Percentiles rank a stretch among this genome's conserved stretches.
These are phyloP conservation scores for Apiotrichum porosum DNA, from an alignment of 1,284 basidiomycete species.

Conservation along the genomic window DNA sequence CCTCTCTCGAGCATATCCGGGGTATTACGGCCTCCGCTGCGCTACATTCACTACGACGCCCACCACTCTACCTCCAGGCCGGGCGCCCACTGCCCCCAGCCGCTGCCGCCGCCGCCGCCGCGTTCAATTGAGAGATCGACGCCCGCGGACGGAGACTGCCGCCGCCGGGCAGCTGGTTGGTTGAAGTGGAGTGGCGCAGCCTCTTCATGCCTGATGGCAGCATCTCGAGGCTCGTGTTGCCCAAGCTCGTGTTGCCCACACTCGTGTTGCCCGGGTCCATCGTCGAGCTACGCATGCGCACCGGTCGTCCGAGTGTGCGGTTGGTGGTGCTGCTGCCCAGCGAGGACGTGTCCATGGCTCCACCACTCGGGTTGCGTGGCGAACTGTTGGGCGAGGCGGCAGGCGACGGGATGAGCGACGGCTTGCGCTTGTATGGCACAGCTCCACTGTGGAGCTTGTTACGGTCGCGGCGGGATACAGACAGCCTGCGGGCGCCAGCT, in stretches of 20 bases:
- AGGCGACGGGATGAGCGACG: slow-evolving; percentile 10
- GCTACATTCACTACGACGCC: neutral
- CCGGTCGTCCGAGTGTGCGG: neutral
- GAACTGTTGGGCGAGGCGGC: slow-evolving; percentile 4
- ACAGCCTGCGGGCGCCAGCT: slow-evolving; percentile 1
- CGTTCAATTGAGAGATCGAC: slow-evolving; percentile 2
- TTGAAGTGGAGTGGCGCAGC: slow-evolving; percentile 2
- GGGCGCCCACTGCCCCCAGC: neutral
- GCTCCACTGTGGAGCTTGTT: slow-evolving; percentile 10
- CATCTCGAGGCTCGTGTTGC: neutral
- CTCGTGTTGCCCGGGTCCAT: neutral
- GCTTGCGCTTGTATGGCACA: slow-evolving; percentile 10
- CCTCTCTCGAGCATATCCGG: too few relatives aligned
- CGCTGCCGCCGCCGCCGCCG: too few relatives aligned
- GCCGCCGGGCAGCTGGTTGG: neutral
- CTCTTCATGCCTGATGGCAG: neutral
- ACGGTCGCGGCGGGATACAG: slow-evolving; percentile 10
- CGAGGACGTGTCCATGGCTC: neutral
- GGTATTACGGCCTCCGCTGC: too few relatives aligned
- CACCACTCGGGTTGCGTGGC: neutral
- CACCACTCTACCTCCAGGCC: neutral
- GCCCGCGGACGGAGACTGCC: neutral
- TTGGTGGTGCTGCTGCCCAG: neutral
- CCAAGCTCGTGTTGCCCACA: neutral
- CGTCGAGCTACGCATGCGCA: neutral